Base-by-base conservation (phyloP, 2,329 filamentous ascomycete species). In the Pestalotiopsis sp. region DNA sequence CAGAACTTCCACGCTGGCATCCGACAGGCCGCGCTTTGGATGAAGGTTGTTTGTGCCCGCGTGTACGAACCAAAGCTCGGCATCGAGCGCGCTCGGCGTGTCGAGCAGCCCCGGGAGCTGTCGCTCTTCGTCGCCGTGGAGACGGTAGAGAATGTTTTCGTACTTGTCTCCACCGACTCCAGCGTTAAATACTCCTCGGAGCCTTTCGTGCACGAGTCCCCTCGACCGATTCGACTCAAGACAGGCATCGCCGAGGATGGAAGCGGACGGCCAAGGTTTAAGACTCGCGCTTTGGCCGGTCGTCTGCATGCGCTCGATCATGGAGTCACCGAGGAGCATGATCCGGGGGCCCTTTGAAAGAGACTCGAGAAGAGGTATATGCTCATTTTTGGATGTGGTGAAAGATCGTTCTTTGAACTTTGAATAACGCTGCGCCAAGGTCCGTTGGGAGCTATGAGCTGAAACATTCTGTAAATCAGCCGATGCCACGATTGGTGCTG, bases 141-240 rank as follows among this genome's bases (percentile, higher is more conserved):
- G 66, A 5, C 73, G 67, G 52, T 70, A 74, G 6, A 75, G 67
- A 0, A 75, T 67, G 20, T 75, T 74, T 57, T 74, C 68, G 14
- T 72, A 71, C 60, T 72, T 74, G 17, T 75, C 73, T 11, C 73
- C 73, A 11, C 73, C 73, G 23, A 74, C 73, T n/a, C 73, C 73
- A 6, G 72, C 72, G 52, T 75, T 74, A 11, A 74, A 68, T 13
- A 72, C 66, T 4, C 63, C 58, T 5, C 36, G 13, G 12, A 68
- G 27, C 17, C 71, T 64, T 20, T 25, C 17, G 39, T 63, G 13
- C 39, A 13, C 23, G 2, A 41, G 31, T 2, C 9, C 4, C 14
- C 11, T 25, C 12, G n/a, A 11, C 23, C 20, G 11, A 1, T 66
- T 17, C 3, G 11, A 49, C 1, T 59, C 25, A 3, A 68, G 49